phyloP scores from a whole-genome alignment of 768 basidiomycete species.

The Macrolepiota dolichaula region DNA sequence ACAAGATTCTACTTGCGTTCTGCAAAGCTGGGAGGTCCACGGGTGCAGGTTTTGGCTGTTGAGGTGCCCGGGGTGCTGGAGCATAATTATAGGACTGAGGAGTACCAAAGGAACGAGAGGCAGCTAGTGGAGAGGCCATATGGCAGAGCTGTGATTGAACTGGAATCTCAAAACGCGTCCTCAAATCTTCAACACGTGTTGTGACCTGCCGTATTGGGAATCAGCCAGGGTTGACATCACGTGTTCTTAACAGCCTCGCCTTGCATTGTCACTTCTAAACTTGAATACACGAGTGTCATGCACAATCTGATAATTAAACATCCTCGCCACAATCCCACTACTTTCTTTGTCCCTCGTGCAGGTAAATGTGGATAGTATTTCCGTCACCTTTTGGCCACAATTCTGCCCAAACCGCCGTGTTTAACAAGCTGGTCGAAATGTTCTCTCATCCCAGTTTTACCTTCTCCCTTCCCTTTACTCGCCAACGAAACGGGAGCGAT shows the following conservation, averaged over 20 bases:
- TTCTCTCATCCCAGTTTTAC: conserved; percentile 18
- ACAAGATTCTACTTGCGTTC: conserved; percentile 62
- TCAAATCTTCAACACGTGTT: conserved; percentile 12
- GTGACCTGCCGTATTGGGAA: background rate
- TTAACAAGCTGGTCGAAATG: conserved; percentile 12
- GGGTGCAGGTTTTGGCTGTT: conserved; percentile 27
- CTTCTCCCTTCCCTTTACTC: conserved; percentile 29
- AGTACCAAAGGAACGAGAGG: conserved; percentile 15
- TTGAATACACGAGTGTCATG: background rate
- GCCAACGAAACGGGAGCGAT: conserved; percentile 24
- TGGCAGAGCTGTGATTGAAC: conserved; percentile 3
- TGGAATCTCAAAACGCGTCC: conserved; percentile 3
- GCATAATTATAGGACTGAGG: conserved; percentile 13
- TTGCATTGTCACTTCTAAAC: background rate
- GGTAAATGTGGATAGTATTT: too few species aligned
- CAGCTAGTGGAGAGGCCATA: conserved; percentile 11
- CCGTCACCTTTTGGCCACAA: too few species aligned
- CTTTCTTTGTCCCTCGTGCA: too few species aligned
- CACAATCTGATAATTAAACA: background rate
- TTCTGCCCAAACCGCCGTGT: background rate
- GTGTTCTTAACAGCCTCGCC: background rate
- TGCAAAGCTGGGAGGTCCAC: conserved; percentile 64
- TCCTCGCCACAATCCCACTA: background rate
- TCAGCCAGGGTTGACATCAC: background rate
- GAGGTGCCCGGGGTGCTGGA: conserved; percentile 20